Base-by-base conservation (phyloP, 371 early-diverging fungal species). In the Sporodiniella umbellata region DNA sequence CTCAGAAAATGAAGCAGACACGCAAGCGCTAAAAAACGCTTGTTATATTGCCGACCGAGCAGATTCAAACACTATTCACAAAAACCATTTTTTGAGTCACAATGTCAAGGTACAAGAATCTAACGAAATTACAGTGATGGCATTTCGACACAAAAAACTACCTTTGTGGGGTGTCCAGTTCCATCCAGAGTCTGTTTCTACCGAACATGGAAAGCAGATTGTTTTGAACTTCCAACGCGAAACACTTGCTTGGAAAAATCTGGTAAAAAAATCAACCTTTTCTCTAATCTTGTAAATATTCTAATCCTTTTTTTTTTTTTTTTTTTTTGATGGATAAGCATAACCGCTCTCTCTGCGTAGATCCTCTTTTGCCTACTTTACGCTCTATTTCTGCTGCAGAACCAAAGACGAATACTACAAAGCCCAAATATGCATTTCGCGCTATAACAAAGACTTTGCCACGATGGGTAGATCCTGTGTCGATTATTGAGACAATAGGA, bases 131-230 rank as follows among this genome's bases (percentile, higher is more conserved):
- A 86, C 77, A 0, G 42, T 95, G 7, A 95, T 95, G 96, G 96
- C 84, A 0, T 65, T 98, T 45, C 71, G 81, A 33, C 96, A 95
- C 66, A 66, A 45, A 21, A 33, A 45, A 1, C 56, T 75, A 15
- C 95, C 94, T 14, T 61, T 94, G 8, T 94, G 86, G 78, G 93
- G 95, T 7, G 95, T 98, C 23, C 97, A 98, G 58, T 96, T 95
- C 59, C 98, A 98, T 66, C 98, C 98, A 6, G 98, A 98, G 70
- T 94, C 94, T 6, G 88, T 96, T 10, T 89, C 89, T 25, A 88
- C 94, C 0, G 87, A 91, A 53, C 60, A 80, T 56, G 97, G 97
- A 2, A 42, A 54, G 10, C 62, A 56, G 11, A 71, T 96, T 66
- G 61, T 94, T 33, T 12, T 45, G 10, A 96, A 95, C 68, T 95